phyloP scores from a whole-genome alignment of 1,284 basidiomycete species.

The Tetrapyrgos nigripes region DNA sequence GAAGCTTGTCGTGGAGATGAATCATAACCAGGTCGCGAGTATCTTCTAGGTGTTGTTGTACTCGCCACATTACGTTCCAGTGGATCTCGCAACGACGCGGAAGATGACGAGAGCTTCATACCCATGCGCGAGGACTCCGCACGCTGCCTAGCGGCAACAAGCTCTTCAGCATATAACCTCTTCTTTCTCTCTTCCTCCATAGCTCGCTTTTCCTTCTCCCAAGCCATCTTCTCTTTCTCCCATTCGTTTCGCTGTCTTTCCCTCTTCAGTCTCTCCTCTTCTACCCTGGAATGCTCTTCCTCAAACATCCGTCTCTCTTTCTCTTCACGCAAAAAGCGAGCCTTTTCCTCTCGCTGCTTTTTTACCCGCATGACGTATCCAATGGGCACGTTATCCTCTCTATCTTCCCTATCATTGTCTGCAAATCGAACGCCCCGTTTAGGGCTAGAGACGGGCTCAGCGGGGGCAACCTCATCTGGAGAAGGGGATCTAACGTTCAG shows the following conservation, averaged over 20 bases:
- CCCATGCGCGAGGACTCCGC: constrained; percentile 64
- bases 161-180: constrained; percentile 61
- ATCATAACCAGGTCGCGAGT: constrained; percentile 47
- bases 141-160: constrained; percentile 63
- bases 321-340: constrained; percentile 67
- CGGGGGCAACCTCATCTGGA: background rate
- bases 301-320: constrained; percentile 54
- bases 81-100: constrained; percentile 42
- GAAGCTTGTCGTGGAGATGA: constrained; percentile 48
- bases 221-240: constrained; percentile 60
- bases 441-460: constrained; percentile 27
- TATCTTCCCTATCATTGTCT: constrained; percentile 70
- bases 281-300: constrained; percentile 47
- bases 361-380: constrained; percentile 70
- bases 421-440: constrained; percentile 75
- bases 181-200: constrained; percentile 64
- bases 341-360: constrained; percentile 76
- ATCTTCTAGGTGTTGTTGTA: constrained; percentile 44
- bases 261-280: constrained; percentile 52
- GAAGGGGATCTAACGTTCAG: background rate
- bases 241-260: constrained; percentile 55
- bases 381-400: constrained; percentile 71
- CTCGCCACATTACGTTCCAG: constrained; percentile 45
- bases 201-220: constrained; percentile 61
- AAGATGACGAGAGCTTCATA: constrained; percentile 39